Evolutionary conservation across 768 basidiomycete species (phyloP).

Genomic region (Dictyophora rubrovolvata): DNA sequence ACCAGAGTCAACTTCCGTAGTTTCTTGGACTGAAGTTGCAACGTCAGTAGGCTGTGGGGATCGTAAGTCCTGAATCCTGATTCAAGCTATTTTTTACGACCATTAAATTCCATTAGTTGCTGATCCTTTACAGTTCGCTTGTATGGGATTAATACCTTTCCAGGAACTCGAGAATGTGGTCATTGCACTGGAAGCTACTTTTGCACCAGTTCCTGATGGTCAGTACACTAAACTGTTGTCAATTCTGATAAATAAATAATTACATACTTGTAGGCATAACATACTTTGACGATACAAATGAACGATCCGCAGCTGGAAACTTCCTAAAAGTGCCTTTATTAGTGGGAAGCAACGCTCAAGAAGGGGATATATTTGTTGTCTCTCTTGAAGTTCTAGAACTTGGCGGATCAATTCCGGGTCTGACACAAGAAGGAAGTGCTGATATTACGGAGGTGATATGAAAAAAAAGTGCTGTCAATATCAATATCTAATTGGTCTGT

Average conservation of each 20-base stretch:
- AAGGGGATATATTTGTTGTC: slow-evolving; percentile 6
- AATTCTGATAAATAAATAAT: no score
- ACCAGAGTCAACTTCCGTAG: neutral
- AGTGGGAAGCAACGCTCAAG: slow-evolving; percentile 6
- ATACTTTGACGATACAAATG: slow-evolving; percentile 3
- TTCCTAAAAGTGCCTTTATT: slow-evolving; percentile 3
- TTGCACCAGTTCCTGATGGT: slow-evolving; percentile 5
- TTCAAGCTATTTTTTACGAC: neutral
- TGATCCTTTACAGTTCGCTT: slow-evolving; percentile 2
- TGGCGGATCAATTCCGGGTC: slow-evolving; percentile 2
- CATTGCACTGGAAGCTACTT: neutral
- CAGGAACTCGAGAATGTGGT: slow-evolving; percentile 17
- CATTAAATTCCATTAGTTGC: neutral
- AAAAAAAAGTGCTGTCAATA: no score
- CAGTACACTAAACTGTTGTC: neutral
- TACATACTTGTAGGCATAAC: neutral
- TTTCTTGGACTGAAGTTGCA: slow-evolving; percentile 5
- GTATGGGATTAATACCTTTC: slow-evolving; percentile 4
- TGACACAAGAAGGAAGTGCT: slow-evolving; percentile 4
- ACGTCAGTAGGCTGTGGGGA: slow-evolving; percentile 1
- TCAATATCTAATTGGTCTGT: neutral
- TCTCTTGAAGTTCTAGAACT: neutral
- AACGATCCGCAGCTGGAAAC: neutral
- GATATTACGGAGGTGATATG: neutral
- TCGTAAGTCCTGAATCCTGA: neutral